Conservation (phyloP, 768 basidiomycete genomes). For the Macrolepiota albuminosa region DNA sequence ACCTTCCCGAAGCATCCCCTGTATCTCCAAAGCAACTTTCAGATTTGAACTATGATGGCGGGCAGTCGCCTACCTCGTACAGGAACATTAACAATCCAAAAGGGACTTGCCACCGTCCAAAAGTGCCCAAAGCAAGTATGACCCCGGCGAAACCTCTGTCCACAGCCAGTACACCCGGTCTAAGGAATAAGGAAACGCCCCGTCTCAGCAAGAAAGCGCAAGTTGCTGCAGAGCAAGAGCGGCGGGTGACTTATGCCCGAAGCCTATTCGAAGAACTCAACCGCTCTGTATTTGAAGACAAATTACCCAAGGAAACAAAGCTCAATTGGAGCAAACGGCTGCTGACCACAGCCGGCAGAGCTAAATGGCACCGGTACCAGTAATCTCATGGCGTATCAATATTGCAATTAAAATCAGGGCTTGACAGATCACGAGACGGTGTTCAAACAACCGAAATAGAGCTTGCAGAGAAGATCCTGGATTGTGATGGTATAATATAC, state of each 20-base stretch:
- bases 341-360: conserved; percentile 65
- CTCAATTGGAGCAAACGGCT: conserved; percentile 67
- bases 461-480: conserved; percentile 78
- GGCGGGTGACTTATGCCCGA: conserved; percentile 48
- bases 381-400: neutral
- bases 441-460: conserved; percentile 62
- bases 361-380: conserved; percentile 55
- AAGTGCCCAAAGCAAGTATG: neutral
- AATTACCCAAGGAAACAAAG: conserved; percentile 48
- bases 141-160: neutral
- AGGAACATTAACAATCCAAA: neutral
- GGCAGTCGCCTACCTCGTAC: neutral
- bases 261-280: conserved; percentile 62
- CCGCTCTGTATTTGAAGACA: conserved; percentile 45
- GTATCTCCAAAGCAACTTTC: conserved; percentile 7
- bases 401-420: conserved; percentile 5
- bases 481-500: conserved; percentile 56
- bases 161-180: neutral
- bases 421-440: conserved; percentile 49
- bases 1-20: conserved; percentile 6
- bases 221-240: conserved; percentile 36
- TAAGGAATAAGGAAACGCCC: conserved; percentile 4
- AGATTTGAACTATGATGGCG: neutral
- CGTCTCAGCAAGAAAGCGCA: conserved; percentile 36
- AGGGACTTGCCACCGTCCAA: neutral